These are phyloP conservation scores for Echria macrotheca DNA, from an alignment of 495 filamentous ascomycete genomes.

Conservation along the genomic window DNA sequence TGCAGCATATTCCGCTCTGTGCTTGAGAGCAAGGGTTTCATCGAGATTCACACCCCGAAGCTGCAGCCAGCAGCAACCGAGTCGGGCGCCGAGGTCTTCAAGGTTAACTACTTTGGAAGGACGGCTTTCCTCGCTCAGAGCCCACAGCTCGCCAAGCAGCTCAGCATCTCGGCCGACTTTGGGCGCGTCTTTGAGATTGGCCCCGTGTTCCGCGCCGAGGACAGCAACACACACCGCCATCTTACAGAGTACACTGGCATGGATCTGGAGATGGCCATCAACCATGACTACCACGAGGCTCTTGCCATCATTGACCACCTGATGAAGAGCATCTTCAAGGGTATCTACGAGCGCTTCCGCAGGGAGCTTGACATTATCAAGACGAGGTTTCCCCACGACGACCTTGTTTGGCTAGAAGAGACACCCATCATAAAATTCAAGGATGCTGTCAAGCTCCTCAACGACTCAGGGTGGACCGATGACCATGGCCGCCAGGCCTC, in stretches of 20 bases:
- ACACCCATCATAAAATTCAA: slow-evolving; percentile 77
- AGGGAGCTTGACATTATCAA: slow-evolving; percentile 64
- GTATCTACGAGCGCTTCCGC: slow-evolving; percentile 63
- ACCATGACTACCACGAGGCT: slow-evolving; percentile 86
- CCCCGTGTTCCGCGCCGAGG: slow-evolving; percentile 94
- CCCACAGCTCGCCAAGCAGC: slow-evolving; percentile 91
- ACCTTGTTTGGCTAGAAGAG: slow-evolving; percentile 68
- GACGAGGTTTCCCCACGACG: slow-evolving; percentile 53
- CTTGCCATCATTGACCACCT: slow-evolving; percentile 74
- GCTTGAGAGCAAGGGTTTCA: slow-evolving; percentile 71
- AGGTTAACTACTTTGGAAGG: slow-evolving; percentile 86
- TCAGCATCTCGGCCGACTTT: slow-evolving; percentile 90
- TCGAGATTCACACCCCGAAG: slow-evolving; percentile 92
- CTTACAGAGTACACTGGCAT: slow-evolving; percentile 94
- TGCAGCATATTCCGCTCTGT: slow-evolving; percentile 74
- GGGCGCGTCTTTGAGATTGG: slow-evolving; percentile 87
- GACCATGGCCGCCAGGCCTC: slow-evolving; percentile 67
- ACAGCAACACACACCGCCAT: slow-evolving; percentile 94
- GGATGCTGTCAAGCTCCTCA: slow-evolving; percentile 74
- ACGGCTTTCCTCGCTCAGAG: slow-evolving; percentile 88
- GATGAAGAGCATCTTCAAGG: slow-evolving; percentile 81
- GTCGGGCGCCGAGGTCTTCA: slow-evolving; percentile 91
- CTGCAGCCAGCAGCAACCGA: slow-evolving; percentile 85
- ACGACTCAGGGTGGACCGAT: slow-evolving; percentile 71
- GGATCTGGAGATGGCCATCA: slow-evolving; percentile 91